phyloP scores from a whole-genome alignment of 1,139 yeast genomes.

The Torulaspora pretoriensis region DNA sequence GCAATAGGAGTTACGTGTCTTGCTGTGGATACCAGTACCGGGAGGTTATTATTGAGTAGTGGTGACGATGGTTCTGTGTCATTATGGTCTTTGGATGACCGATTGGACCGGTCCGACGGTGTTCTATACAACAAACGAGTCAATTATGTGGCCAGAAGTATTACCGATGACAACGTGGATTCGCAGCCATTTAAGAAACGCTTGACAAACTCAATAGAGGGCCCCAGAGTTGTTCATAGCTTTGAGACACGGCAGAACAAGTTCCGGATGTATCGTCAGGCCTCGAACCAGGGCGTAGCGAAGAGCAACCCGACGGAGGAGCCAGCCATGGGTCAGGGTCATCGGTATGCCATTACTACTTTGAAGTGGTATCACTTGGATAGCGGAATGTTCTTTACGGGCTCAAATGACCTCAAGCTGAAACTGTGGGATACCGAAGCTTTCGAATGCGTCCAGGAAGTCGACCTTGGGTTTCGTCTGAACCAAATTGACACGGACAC shows the following conservation, averaged over 20 bases:
- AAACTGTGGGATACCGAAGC: slow-evolving; percentile 79
- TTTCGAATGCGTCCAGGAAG: slow-evolving; percentile 59
- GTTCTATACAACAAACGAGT: slow-evolving; percentile 20
- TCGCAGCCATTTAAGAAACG: slow-evolving; percentile 9
- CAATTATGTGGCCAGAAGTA: slow-evolving; percentile 21
- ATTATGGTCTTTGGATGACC: slow-evolving; percentile 50
- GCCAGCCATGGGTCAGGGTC: slow-evolving; percentile 34
- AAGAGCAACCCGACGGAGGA: slow-evolving; percentile 1
- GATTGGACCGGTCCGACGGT: slow-evolving; percentile 18
- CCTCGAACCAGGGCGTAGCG: slow-evolving; percentile 6
- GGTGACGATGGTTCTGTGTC: slow-evolving; percentile 72
- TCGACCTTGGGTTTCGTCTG: slow-evolving; percentile 49
- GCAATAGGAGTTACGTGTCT: slow-evolving; percentile 47
- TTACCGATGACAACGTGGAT: slow-evolving; percentile 25
- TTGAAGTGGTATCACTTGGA: slow-evolving; percentile 89
- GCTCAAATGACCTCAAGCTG: slow-evolving; percentile 74
- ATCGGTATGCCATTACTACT: slow-evolving; percentile 67
- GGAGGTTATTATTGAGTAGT: slow-evolving; percentile 59
- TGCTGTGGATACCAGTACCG: slow-evolving; percentile 51
- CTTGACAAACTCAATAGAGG: slow-evolving; percentile 2
- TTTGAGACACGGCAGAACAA: slow-evolving; percentile 25
- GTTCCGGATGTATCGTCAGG: slow-evolving; percentile 46
- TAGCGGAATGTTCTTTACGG: slow-evolving; percentile 77
- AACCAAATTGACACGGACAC: slow-evolving; percentile 51
- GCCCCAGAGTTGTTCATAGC: slow-evolving; percentile 25